phyloP scores from a whole-genome alignment of 495 filamentous ascomycete species.

The Tricharina praecox region DNA sequence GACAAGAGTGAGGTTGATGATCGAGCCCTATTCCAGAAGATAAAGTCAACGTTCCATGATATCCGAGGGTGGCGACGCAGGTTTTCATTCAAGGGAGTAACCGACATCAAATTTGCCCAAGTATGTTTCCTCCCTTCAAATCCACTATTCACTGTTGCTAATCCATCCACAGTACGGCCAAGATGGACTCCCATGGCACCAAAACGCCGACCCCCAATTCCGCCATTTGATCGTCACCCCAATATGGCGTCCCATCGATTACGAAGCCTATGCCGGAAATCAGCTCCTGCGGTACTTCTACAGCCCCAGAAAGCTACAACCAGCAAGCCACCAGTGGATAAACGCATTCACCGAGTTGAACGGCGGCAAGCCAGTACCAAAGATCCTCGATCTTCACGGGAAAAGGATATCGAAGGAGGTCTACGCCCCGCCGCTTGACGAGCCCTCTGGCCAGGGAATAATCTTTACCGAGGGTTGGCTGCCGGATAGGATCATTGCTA shows the following conservation, averaged over 20 bases:
- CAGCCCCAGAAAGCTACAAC: not conserved
- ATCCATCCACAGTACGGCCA: not conserved
- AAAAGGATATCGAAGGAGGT: not conserved
- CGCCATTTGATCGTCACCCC: not conserved
- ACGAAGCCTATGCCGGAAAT: not conserved
- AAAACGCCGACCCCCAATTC: not conserved
- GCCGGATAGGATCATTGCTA: not conserved
- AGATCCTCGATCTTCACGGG: not conserved
- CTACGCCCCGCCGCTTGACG: not conserved
- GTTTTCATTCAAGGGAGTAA: slow-evolving; percentile 1
- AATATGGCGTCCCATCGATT: not conserved
- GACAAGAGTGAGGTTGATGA: not conserved
- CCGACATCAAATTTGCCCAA: not conserved
- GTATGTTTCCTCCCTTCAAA: not conserved
- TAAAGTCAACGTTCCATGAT: not conserved
- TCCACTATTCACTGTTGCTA: not conserved
- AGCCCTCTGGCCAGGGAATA: not conserved
- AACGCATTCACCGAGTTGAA: not conserved
- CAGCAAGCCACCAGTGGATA: not conserved
- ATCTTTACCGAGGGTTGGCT: not conserved
- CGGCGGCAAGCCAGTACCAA: not conserved
- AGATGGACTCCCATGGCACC: not conserved
- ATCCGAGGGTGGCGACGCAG: not conserved
- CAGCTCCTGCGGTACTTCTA: not conserved
- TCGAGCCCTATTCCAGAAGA: not conserved